These are phyloP conservation scores for Nakazawaea holstii DNA, from an alignment of 805 yeast species.

Conservation along the genomic window DNA sequence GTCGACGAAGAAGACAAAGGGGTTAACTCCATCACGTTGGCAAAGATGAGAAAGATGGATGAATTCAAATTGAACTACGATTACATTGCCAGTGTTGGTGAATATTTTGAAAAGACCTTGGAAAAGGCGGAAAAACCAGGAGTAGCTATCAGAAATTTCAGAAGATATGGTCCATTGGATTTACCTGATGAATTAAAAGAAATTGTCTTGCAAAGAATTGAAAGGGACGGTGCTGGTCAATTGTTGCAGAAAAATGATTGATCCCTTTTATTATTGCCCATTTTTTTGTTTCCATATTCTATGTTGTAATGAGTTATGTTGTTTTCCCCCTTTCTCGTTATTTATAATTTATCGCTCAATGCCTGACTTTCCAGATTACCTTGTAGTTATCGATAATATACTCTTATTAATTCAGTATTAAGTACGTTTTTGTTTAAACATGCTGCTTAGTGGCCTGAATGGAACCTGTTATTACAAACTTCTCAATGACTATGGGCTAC, in stretches of 20 bases:
- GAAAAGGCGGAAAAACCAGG: conserved; percentile 26
- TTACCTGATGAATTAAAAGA: conserved; percentile 33
- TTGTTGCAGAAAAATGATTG: conserved; percentile 5
- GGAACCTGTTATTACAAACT: too few species aligned
- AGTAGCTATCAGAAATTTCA: conserved; percentile 51
- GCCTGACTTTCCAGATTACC: too few species aligned
- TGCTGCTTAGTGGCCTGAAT: too few species aligned
- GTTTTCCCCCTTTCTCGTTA: too few species aligned
- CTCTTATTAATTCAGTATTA: too few species aligned
- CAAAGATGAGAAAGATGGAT: conserved; percentile 25
- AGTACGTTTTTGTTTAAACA: too few species aligned
- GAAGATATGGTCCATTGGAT: conserved; percentile 60
- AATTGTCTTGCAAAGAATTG: conserved; percentile 35
- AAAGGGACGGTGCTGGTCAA: conserved; percentile 21
- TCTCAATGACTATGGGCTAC: too few species aligned
- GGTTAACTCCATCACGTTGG: conserved; percentile 29
- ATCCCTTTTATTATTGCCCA: too few species aligned
- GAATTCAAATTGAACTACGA: conserved; percentile 54
- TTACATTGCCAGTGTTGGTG: conserved; percentile 46
- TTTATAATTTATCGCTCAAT: too few species aligned
- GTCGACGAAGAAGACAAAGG: conserved; percentile 31
- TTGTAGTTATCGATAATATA: too few species aligned
- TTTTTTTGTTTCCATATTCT: too few species aligned
- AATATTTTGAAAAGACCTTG: conserved; percentile 33
- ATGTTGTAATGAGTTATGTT: background rate